phyloP scores from a whole-genome alignment of 2,329 filamentous ascomycete genomes.

The Aureobasidium lini region DNA sequence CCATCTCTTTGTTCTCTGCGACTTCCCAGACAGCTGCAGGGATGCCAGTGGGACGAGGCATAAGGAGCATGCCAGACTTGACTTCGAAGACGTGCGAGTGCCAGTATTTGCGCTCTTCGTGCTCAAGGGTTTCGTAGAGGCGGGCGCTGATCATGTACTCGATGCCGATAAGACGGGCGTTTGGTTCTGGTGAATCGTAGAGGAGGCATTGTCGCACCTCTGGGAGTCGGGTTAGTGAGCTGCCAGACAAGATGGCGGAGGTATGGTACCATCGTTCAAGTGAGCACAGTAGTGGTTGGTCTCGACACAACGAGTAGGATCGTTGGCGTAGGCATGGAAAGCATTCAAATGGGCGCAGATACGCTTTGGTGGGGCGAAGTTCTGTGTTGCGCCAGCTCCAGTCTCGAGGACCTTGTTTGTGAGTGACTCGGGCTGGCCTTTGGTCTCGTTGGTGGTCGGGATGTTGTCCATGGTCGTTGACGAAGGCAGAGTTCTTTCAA shows the following conservation, averaged over 20 bases:
- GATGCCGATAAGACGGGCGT: slow-evolving; percentile 70
- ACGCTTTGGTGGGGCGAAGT: slow-evolving; percentile 63
- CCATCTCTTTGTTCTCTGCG: slow-evolving; percentile 75
- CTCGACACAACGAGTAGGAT: slow-evolving; percentile 62
- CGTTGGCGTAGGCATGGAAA: slow-evolving; percentile 75
- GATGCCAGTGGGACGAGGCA: slow-evolving; percentile 53
- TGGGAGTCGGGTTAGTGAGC: slow-evolving; percentile 17
- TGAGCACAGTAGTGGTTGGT: slow-evolving; percentile 82
- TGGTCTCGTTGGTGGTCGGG: slow-evolving; percentile 34
- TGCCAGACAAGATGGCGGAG: neutral
- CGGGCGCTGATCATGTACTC: slow-evolving; percentile 78
- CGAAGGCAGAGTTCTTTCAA: no score
- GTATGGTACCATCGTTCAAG: slow-evolving; percentile 49
- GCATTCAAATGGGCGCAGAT: slow-evolving; percentile 80
- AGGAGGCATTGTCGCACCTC: slow-evolving; percentile 80
- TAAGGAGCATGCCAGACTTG: slow-evolving; percentile 71
- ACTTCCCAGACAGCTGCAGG: slow-evolving; percentile 61
- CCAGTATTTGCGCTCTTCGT: slow-evolving; percentile 67
- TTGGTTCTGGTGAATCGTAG: slow-evolving; percentile 62
- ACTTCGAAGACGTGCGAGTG: slow-evolving; percentile 71
- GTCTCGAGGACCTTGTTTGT: slow-evolving; percentile 55
- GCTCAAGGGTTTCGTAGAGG: slow-evolving; percentile 58
- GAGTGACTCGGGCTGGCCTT: slow-evolving; percentile 45
- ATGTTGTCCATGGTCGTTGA: slow-evolving; percentile 27
- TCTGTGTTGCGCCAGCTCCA: slow-evolving; percentile 53